These are phyloP conservation scores for Podosphaera fusca DNA, from an alignment of 2,329 filamentous ascomycete genomes.

Conservation along the genomic window DNA sequence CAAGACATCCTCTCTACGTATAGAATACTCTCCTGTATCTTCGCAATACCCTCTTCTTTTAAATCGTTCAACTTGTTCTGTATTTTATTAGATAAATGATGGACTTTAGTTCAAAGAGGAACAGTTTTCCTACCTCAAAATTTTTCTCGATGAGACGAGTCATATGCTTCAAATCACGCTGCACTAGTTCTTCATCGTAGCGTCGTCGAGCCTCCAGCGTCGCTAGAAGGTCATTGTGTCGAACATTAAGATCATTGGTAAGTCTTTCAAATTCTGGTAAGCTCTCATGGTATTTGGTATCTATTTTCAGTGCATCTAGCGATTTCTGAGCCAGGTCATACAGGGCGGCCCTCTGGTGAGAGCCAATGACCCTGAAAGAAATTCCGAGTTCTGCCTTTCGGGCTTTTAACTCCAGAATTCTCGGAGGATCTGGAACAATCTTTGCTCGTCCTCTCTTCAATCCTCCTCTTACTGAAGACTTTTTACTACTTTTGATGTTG, in stretches of 20 bases:
- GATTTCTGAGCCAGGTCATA: conserved; percentile 12
- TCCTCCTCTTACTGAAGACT: not conserved
- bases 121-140: conserved; percentile 8
- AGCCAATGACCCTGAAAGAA: conserved; percentile 11
- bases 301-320: conserved; percentile 7
- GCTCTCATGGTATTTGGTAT: conserved; percentile 11
- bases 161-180: conserved; percentile 3
- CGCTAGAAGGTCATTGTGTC: not conserved
- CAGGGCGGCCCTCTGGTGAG: conserved; percentile 10
- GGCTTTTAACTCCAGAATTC: conserved; percentile 13
- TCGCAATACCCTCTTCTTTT: conserved; percentile 1
- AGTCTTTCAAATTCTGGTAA: conserved; percentile 12
- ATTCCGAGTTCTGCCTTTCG: conserved; percentile 11
- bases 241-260: conserved; percentile 6
- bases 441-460: conserved; percentile 4
- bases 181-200: conserved; percentile 1
- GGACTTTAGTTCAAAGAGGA: not conserved
- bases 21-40: not conserved
- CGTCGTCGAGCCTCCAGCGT: not conserved
- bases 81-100: not conserved
- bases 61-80: conserved; percentile 1
- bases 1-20: not conserved
- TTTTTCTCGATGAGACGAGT: conserved; percentile 5
- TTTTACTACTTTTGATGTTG: not conserved
- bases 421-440: conserved; percentile 5